Evolutionary conservation across 331 rosid species (phyloP).

Genomic region (Malus hybrid): DNA sequence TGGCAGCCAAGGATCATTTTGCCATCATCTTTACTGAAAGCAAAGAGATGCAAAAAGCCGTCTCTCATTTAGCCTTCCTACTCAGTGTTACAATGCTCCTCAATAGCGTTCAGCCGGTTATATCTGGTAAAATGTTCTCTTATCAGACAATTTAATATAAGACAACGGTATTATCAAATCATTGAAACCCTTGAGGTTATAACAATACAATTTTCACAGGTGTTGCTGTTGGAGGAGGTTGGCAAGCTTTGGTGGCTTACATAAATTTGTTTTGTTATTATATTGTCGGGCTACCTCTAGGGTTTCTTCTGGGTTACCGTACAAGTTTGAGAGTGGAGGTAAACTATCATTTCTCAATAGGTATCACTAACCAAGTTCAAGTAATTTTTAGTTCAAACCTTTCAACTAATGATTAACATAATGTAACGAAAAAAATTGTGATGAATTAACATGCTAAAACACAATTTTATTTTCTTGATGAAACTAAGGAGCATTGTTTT

Average conservation of each 20-base stretch:
- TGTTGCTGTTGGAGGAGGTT: slow-evolving; percentile 91
- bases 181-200: not conserved
- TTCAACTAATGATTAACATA: not conserved
- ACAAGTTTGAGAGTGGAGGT: slow-evolving; percentile 58
- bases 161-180: not conserved
- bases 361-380: not conserved
- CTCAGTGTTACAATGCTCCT: slow-evolving; percentile 78
- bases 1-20: slow-evolving; percentile 50
- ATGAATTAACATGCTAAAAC: not conserved
- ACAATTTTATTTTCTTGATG: not conserved
- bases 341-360: slow-evolving; percentile 1
- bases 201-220: slow-evolving; percentile 34
- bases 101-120: slow-evolving; percentile 77
- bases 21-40: slow-evolving; percentile 60
- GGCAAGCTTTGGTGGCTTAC: slow-evolving; percentile 86
- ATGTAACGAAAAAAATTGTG: too few relatives aligned
- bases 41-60: slow-evolving; percentile 64
- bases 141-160: not conserved
- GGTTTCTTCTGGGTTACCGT: slow-evolving; percentile 74
- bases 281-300: slow-evolving; percentile 70
- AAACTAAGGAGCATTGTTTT: not conserved
- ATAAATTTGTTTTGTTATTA: slow-evolving; percentile 79
- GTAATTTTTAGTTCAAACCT: not conserved
- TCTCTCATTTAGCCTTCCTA: slow-evolving; percentile 64
- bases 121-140: slow-evolving; percentile 44